Evolutionary conservation across 768 basidiomycete species (phyloP), one percentile per base, ranked within the genome.

Genomic region (Hemileccinum impolitum): DNA sequence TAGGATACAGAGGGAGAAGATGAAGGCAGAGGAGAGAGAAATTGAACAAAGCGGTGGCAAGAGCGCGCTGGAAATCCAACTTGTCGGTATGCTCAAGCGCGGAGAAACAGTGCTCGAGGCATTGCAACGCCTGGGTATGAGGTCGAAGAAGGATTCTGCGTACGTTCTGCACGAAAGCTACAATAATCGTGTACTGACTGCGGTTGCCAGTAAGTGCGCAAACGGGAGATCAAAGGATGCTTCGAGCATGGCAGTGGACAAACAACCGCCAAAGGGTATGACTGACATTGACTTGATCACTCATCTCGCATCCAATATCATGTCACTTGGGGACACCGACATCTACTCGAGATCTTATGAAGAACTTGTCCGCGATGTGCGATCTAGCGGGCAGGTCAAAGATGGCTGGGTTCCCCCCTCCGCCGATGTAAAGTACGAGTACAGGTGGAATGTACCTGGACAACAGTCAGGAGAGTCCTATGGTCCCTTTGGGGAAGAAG

Each of bases 41-140:
- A 67, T 87, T 2, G 73, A 79, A 57, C 75, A 84, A 56, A 78
- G 80, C 28, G 87, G 88, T 10, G 84, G 84, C 23, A 82, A 81
- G 63, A 72, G 70, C 43, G 75, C 77, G 9, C 59, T 89, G 56
- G 82, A 90, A 62, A 72, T 75, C 54, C 73, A 88, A 54, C 74
- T 98, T 2, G 72, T 96, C 3, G 71, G 73, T 9, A 74, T 87
- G 69, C 76, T 98, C 60, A 87, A 88, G 69, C 85, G 87, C 59
- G 92, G 94, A 2, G 96, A 98, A 68, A 90, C 90, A 0, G 86
- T 97, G 2, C 72, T 97, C 28, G 89, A 92, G 62, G 91, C 92
- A 13, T 68, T 99, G 39, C 89, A 92, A 57, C 80, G 96, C 17
- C 70, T 98, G 4, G 95, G 95, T 10, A 69, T 13, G 17, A 77